Percentiles rank a stretch among this genome's conserved stretches.
phyloP scores from a whole-genome alignment of 2,329 filamentous ascomycete genomes.

The Diaporthe capsici region DNA sequence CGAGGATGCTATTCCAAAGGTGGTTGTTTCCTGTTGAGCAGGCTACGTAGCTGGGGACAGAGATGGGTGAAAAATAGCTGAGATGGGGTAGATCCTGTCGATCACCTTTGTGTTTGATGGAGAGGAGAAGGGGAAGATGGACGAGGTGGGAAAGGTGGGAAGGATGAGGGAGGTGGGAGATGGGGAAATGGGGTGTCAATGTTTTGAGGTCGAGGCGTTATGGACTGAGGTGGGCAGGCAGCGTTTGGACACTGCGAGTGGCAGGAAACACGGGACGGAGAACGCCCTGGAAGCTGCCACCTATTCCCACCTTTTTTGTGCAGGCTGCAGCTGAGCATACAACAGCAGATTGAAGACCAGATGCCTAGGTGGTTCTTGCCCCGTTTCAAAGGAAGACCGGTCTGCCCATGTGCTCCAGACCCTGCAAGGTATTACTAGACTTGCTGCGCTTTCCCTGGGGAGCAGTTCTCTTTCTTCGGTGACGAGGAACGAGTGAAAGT shows the following conservation, averaged over 20 bases:
- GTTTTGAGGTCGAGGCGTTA: conserved; percentile 5
- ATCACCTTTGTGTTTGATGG: conserved; percentile 23
- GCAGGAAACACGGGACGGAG: conserved; percentile 8
- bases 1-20: conserved; percentile 36
- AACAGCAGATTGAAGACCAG: background rate
- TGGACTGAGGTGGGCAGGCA: background rate
- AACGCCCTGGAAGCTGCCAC: conserved; percentile 37
- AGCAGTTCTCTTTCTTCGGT: background rate
- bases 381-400: background rate
- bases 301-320: background rate
- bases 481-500: background rate
- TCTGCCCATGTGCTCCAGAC: background rate
- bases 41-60: conserved; percentile 34
- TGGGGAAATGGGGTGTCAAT: conserved; percentile 17
- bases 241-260: conserved; percentile 26
- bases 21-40: conserved; percentile 24
- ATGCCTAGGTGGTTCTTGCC: conserved; percentile 14
- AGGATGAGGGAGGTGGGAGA: conserved; percentile 21
- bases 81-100: conserved; percentile 40
- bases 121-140: background rate
- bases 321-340: background rate
- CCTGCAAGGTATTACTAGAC: background rate
- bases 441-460: conserved; percentile 25
- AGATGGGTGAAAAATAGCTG: conserved; percentile 40
- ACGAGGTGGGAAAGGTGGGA: conserved; percentile 34